A percentile compares a stretch with the other conserved stretches of the same genome.
Evolutionary conservation across 768 basidiomycete genomes (phyloP).

Genomic region (Tephrocybe rancida): DNA sequence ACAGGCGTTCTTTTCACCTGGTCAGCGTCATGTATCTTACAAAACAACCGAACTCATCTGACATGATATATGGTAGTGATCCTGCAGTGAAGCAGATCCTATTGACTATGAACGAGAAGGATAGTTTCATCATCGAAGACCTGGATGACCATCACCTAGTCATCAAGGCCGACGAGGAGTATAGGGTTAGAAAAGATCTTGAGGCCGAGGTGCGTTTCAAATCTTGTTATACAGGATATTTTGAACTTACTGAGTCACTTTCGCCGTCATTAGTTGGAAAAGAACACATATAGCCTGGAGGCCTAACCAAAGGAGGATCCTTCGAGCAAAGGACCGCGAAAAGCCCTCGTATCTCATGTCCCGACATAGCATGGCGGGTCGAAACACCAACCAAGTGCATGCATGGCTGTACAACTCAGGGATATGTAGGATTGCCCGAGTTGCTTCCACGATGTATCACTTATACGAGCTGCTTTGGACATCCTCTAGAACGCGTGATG

Average conservation of each 20-base stretch:
- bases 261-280: slow-evolving; percentile 63
- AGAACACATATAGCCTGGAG: slow-evolving; percentile 83
- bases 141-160: slow-evolving; percentile 83
- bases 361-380: too few species aligned
- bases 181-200: slow-evolving; percentile 67
- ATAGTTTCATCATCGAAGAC: slow-evolving; percentile 84
- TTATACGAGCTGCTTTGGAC: too few species aligned
- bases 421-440: too few species aligned
- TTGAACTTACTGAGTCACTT: slow-evolving; percentile 1
- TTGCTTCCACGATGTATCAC: too few species aligned
- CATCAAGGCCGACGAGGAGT: slow-evolving; percentile 83
- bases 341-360: too few species aligned
- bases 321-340: too few species aligned
- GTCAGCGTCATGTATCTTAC: slow-evolving; percentile 35
- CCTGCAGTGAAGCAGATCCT: slow-evolving; percentile 90
- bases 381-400: too few species aligned
- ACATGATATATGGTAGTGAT: slow-evolving; percentile 50
- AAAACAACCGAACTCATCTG: neutral
- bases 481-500: too few species aligned
- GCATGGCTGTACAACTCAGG: too few species aligned
- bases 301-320: slow-evolving; percentile 11
- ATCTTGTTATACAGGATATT: neutral
- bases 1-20: slow-evolving; percentile 66
- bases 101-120: slow-evolving; percentile 77
- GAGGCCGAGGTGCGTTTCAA: slow-evolving; percentile 66